Evolutionary conservation across 495 filamentous ascomycete genomes (phyloP).

Genomic region (Xylaria palmicola): DNA sequence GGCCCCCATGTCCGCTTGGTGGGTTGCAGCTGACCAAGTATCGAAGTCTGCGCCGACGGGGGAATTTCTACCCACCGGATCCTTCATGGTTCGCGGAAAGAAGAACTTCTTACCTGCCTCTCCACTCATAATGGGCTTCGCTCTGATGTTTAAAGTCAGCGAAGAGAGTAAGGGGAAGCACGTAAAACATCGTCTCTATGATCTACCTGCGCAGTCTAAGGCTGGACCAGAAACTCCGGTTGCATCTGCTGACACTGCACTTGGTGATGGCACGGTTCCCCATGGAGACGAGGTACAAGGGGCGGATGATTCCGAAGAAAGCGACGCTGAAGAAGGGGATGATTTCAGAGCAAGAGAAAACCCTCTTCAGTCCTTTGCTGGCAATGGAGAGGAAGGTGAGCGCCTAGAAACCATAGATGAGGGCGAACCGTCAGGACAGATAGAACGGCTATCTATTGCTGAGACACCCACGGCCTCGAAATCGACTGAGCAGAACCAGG

Average conservation of each 20-base stretch:
- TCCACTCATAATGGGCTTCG: slow-evolving; percentile 83
- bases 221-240: slow-evolving; percentile 8
- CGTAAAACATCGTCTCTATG: slow-evolving; percentile 67
- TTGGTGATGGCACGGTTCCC: neutral
- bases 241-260: neutral
- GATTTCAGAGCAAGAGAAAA: slow-evolving; percentile 38
- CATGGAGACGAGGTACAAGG: slow-evolving; percentile 2
- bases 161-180: slow-evolving; percentile 83
- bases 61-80: slow-evolving; percentile 74
- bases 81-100: slow-evolving; percentile 76
- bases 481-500: slow-evolving; percentile 15
- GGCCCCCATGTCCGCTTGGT: slow-evolving; percentile 91
- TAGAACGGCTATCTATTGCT: slow-evolving; percentile 31
- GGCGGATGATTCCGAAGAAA: slow-evolving; percentile 24
- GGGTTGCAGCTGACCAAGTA: slow-evolving; percentile 85
- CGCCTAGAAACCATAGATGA: slow-evolving; percentile 17
- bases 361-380: slow-evolving; percentile 42
- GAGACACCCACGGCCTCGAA: slow-evolving; percentile 16
- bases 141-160: slow-evolving; percentile 82
- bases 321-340: slow-evolving; percentile 23
- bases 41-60: slow-evolving; percentile 75
- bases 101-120: slow-evolving; percentile 91
- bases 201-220: slow-evolving; percentile 24
- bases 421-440: slow-evolving; percentile 26
- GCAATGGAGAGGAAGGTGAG: slow-evolving; percentile 28